Evolutionary conservation across 805 yeast genomes (phyloP).

Genomic region (Wickerhamiella alocasiicola): DNA sequence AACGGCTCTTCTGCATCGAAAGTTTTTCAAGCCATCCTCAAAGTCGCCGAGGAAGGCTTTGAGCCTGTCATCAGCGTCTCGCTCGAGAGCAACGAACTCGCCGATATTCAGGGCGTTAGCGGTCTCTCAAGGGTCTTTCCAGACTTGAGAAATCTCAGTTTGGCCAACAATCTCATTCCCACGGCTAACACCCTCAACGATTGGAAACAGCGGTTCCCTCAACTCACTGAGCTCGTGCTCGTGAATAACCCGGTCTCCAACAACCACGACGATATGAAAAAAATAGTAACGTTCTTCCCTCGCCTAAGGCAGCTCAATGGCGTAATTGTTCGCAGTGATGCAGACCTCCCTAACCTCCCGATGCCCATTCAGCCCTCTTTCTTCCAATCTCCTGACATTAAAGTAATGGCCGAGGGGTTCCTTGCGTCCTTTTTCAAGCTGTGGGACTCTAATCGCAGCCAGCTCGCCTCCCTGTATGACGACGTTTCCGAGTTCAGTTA

Average conservation of each 20-base stretch:
- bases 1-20: constrained; percentile 55
- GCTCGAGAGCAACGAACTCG: constrained; percentile 39
- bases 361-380: constrained; percentile 46
- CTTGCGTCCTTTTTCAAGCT: constrained; percentile 58
- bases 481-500: constrained; percentile 74
- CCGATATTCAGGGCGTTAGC: constrained; percentile 46
- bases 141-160: constrained; percentile 58
- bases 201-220: constrained; percentile 65
- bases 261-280: constrained; percentile 35
- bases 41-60: constrained; percentile 44
- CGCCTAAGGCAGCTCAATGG: constrained; percentile 68
- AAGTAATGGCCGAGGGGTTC: constrained; percentile 61
- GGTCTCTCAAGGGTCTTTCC: constrained; percentile 69
- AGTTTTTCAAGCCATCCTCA: constrained; percentile 82
- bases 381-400: constrained; percentile 66
- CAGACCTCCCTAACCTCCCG: constrained; percentile 34
- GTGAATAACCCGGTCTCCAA: constrained; percentile 59
- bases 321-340: constrained; percentile 61
- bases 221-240: constrained; percentile 64
- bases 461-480: constrained; percentile 62
- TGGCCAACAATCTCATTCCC: constrained; percentile 60
- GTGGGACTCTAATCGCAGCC: constrained; percentile 73
- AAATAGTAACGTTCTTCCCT: constrained; percentile 67
- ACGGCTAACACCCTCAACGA: constrained; percentile 49
- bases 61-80: constrained; percentile 50